Evolutionary conservation across 1,139 yeast genomes (phyloP).

Genomic region (Candida dubliniensis): DNA sequence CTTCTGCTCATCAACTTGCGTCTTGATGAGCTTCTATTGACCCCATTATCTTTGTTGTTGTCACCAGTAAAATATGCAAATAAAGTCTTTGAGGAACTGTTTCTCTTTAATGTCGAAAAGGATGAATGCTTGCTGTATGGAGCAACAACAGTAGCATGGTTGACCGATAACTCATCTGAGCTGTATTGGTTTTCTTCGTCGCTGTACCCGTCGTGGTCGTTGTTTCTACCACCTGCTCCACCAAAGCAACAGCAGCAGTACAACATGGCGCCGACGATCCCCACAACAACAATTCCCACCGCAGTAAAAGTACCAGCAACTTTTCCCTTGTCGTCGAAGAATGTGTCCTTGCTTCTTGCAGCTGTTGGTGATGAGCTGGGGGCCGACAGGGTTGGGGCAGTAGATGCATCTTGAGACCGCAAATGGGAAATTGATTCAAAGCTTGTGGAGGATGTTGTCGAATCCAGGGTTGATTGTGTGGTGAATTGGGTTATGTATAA

Average conservation of each 20-base stretch:
- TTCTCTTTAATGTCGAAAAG: constrained; percentile 27
- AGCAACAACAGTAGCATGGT: constrained; percentile 20
- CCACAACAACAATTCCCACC: constrained; percentile 57
- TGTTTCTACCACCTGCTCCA: constrained; percentile 11
- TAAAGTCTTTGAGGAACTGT: constrained; percentile 36
- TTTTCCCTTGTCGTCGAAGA: constrained; percentile 59
- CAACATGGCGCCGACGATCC: constrained; percentile 32
- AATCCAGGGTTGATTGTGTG: constrained; percentile 12
- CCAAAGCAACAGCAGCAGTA: constrained; percentile 39
- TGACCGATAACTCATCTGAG: constrained; percentile 30
- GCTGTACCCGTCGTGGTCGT: constrained; percentile 30
- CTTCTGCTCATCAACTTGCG: constrained; percentile 28
- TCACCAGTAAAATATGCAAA: constrained; percentile 30
- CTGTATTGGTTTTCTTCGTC: constrained; percentile 44
- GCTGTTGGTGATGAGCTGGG: background rate
- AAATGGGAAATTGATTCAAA: constrained; percentile 3
- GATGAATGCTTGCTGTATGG: constrained; percentile 16
- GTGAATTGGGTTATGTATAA: constrained; percentile 20
- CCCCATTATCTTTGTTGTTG: constrained; percentile 21
- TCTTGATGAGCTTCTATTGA: constrained; percentile 34
- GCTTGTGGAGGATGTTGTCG: constrained; percentile 7
- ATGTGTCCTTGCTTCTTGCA: constrained; percentile 21
- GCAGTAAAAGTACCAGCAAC: constrained; percentile 76
- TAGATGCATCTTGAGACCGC: constrained; percentile 1
- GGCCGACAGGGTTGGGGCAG: constrained; percentile 4